A percentile compares a stretch with the other conserved stretches of the same genome.
phyloP scores from a whole-genome alignment of 2,329 filamentous ascomycete genomes.

The Grosmannia penicillata region DNA sequence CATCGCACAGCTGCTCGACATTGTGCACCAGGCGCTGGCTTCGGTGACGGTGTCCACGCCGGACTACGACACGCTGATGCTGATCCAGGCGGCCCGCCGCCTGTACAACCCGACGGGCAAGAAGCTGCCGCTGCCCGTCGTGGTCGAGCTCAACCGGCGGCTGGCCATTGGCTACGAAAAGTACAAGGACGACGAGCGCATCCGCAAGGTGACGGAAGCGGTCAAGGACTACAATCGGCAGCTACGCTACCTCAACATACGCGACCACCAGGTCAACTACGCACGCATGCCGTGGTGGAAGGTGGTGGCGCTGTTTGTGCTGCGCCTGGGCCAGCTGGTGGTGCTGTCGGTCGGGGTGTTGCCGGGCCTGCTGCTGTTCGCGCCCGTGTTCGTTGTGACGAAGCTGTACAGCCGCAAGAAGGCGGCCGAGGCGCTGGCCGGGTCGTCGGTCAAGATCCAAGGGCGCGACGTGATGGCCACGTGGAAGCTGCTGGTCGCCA shows the following conservation, averaged over 20 bases:
- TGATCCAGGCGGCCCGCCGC: slow-evolving; percentile 84
- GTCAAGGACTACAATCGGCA: slow-evolving; percentile 79
- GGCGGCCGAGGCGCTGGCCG: slow-evolving; percentile 69
- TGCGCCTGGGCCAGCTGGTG: slow-evolving; percentile 63
- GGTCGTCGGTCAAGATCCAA: slow-evolving; percentile 76
- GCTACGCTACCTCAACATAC: slow-evolving; percentile 70
- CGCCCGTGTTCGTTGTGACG: slow-evolving; percentile 72
- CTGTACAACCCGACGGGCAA: slow-evolving; percentile 91
- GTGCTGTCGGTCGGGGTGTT: slow-evolving; percentile 68
- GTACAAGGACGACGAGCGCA: slow-evolving; percentile 81
- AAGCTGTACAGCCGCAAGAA: slow-evolving; percentile 73
- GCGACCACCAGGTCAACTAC: slow-evolving; percentile 90
- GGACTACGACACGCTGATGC: slow-evolving; percentile 92
- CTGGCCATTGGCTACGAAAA: slow-evolving; percentile 82
- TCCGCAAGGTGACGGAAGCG: slow-evolving; percentile 57
- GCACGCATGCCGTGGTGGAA: slow-evolving; percentile 66
- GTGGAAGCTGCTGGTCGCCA: slow-evolving; percentile 82
- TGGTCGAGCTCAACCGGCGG: slow-evolving; percentile 86
- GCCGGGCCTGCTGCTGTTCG: slow-evolving; percentile 76
- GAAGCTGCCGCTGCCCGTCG: slow-evolving; percentile 79
- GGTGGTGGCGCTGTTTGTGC: slow-evolving; percentile 64
- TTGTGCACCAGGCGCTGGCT: slow-evolving; percentile 69
- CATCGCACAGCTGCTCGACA: slow-evolving; percentile 72
- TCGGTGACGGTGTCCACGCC: slow-evolving; percentile 85
- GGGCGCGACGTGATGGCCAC: slow-evolving; percentile 84